Evolutionary conservation across 2,329 filamentous ascomycete genomes (phyloP).

Genomic region (Magnaporthales sp.): DNA sequence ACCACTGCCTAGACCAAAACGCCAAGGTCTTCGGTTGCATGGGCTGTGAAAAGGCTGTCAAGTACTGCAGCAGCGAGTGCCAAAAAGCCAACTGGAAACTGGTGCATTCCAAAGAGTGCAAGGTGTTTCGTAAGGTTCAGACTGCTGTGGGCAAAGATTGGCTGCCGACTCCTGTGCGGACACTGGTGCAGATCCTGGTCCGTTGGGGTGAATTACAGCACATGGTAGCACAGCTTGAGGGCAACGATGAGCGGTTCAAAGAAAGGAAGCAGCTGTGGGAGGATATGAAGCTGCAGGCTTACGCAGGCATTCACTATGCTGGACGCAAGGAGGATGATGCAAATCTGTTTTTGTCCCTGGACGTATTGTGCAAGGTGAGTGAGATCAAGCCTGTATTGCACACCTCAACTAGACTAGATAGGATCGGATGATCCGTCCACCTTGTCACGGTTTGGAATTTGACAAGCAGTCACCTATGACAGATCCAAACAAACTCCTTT

Average conservation of each 20-base stretch:
- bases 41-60: constrained; percentile 37
- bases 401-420: not conserved
- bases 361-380: constrained; percentile 44
- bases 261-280: constrained; percentile 26
- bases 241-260: constrained; percentile 33
- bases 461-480: not conserved
- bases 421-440: not conserved
- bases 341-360: constrained; percentile 29
- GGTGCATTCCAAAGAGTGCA: constrained; percentile 47
- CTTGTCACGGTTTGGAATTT: not conserved
- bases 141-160: constrained; percentile 19
- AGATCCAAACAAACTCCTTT: constrained; percentile 57
- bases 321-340: constrained; percentile 26
- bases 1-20: constrained; percentile 32
- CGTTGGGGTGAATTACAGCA: constrained; percentile 18
- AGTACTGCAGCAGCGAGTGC: constrained; percentile 46
- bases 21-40: constrained; percentile 32
- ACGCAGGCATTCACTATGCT: constrained; percentile 39
- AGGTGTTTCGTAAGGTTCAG: constrained; percentile 29
- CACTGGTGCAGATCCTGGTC: constrained; percentile 41
- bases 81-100: constrained; percentile 45
- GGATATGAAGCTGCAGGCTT: constrained; percentile 40
- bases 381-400: not conserved
- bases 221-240: constrained; percentile 32
- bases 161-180: constrained; percentile 47